A percentile compares a stretch with the other conserved stretches of the same genome.
phyloP scores from a whole-genome alignment of 345 rosid genomes.

The Eucalyptus regnans region DNA sequence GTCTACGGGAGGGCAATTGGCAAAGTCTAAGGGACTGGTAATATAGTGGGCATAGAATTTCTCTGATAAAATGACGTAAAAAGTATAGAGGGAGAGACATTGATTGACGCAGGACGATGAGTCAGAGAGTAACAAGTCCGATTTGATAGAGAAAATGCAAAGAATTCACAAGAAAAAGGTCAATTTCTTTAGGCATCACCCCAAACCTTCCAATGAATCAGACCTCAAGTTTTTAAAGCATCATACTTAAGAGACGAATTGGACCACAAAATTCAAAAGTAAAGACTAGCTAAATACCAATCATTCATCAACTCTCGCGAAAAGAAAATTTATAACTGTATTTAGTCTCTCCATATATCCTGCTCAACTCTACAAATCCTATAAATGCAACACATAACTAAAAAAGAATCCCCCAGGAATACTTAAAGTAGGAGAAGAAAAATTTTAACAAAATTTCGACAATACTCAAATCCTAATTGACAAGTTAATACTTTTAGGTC shows the following conservation, averaged over 20 bases:
- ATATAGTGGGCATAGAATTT: neutral
- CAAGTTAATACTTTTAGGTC: neutral
- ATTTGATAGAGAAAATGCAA: neutral
- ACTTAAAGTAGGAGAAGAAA: neutral
- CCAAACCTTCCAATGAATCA: neutral
- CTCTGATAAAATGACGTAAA: neutral
- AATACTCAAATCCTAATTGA: neutral
- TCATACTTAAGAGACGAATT: no score
- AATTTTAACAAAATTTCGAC: neutral
- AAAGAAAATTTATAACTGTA: no score
- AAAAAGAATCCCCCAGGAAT: neutral
- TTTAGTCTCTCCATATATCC: no score
- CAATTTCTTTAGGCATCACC: neutral
- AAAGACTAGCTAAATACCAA: no score
- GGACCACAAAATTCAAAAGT: no score
- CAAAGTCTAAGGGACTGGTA: neutral
- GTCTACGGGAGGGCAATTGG: neutral
- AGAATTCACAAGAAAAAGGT: neutral
- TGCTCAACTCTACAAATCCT: no score
- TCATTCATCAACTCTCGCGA: no score
- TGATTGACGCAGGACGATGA: neutral
- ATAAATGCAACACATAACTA: no score
- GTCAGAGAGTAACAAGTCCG: neutral
- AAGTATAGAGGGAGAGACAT: neutral
- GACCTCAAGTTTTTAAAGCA: no score